Conservation (phyloP, 2,329 filamentous ascomycete species). For the Alternaria alternata region DNA sequence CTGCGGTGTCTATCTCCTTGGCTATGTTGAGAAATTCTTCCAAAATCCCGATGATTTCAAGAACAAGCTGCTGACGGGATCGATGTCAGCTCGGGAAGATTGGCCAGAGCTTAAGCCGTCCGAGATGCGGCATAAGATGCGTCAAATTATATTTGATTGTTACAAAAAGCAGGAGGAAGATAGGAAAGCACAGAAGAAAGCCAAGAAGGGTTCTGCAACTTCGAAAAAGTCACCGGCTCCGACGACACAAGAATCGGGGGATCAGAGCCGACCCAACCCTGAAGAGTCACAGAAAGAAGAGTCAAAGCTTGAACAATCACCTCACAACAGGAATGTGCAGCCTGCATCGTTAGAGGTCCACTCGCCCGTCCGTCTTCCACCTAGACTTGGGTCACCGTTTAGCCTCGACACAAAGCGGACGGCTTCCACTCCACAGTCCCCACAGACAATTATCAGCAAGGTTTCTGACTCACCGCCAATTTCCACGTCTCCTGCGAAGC, state of each 20-base stretch:
- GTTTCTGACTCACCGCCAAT: conserved; percentile 5
- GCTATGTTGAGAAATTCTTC: conserved; percentile 85
- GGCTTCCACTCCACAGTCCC: background rate
- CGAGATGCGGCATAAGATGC: conserved; percentile 70
- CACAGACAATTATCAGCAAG: background rate
- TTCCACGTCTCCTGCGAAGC: background rate
- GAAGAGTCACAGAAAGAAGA: background rate
- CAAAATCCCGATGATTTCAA: conserved; percentile 76
- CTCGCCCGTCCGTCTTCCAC: background rate
- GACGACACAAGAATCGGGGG: background rate
- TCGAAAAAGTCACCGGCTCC: conserved; percentile 5
- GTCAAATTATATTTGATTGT: conserved; percentile 71
- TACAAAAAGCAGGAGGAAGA: conserved; percentile 56
- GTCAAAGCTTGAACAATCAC: background rate
- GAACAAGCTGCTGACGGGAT: conserved; percentile 68
- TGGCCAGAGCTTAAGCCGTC: conserved; percentile 65
- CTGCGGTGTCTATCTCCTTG: conserved; percentile 86
- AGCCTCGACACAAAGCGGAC: background rate
- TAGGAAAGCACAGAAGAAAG: conserved; percentile 21
- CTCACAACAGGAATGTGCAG: background rate
- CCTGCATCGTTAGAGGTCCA: background rate
- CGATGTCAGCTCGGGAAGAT: conserved; percentile 65
- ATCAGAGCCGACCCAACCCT: background rate
- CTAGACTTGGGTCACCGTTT: conserved; percentile 25
- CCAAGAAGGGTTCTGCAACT: conserved; percentile 16